Conservation (phyloP, 805 yeast genomes). For the Monosporozyma siamensis region DNA sequence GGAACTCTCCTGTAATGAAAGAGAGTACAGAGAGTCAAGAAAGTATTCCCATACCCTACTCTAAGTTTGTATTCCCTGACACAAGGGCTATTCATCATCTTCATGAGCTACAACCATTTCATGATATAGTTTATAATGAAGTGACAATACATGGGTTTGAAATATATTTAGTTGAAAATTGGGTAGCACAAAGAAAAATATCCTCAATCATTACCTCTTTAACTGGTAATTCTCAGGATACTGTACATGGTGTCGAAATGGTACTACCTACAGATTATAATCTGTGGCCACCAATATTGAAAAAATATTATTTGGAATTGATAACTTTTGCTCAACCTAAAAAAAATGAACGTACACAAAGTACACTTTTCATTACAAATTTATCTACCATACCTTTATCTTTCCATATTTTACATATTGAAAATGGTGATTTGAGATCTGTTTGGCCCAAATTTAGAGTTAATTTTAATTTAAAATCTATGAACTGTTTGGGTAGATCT, state of each 20-base stretch:
- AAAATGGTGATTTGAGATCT: constrained; percentile 44
- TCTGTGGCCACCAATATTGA: constrained; percentile 37
- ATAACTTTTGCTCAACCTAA: constrained; percentile 59
- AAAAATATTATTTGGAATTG: constrained; percentile 56
- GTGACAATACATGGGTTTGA: constrained; percentile 66
- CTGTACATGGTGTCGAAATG: constrained; percentile 51
- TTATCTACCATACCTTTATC: constrained; percentile 72
- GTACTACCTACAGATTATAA: constrained; percentile 34
- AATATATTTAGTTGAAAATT: constrained; percentile 86
- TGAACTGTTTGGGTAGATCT: constrained; percentile 82
- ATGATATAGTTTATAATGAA: constrained; percentile 37
- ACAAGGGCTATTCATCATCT: constrained; percentile 43
- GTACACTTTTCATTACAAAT: constrained; percentile 69
- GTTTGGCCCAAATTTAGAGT: constrained; percentile 54
- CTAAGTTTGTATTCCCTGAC: constrained; percentile 44
- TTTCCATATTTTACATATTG: constrained; percentile 61
- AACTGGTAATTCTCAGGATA: constrained; percentile 71
- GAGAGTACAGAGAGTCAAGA: neutral
- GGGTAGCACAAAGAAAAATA: constrained; percentile 71
- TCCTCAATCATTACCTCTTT: constrained; percentile 71
- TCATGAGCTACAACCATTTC: constrained; percentile 32
- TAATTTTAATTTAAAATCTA: constrained; percentile 65
- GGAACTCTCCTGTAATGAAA: neutral
- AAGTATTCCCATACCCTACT: neutral
- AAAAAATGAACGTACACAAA: constrained; percentile 45